These are phyloP conservation scores for Rhizomucor miehei DNA, from an alignment of 371 early-diverging fungal genomes.

Conservation along the genomic window DNA sequence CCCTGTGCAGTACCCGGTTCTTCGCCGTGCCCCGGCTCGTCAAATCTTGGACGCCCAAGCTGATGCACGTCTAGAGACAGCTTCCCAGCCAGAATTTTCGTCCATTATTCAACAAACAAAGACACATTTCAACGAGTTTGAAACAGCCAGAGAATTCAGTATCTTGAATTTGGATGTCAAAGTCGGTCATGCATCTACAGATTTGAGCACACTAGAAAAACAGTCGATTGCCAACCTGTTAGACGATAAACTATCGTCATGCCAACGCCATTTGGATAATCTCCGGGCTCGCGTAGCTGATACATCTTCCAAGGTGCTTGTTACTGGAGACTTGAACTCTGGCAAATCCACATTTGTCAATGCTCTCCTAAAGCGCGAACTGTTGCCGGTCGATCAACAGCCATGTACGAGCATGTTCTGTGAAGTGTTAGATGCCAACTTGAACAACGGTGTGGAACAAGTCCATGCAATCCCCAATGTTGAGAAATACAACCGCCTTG, in stretches of 20 bases:
- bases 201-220: conserved; percentile 52
- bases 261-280: conserved; percentile 73
- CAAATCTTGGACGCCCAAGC: conserved; percentile 16
- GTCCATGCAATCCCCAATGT: conserved; percentile 83
- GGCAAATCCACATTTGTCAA: conserved; percentile 97
- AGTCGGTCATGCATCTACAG: conserved; percentile 47
- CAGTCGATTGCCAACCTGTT: conserved; percentile 68
- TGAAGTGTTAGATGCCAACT: conserved; percentile 86
- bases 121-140: not conserved
- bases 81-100: not conserved
- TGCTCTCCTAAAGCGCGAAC: conserved; percentile 81
- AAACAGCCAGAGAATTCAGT: conserved; percentile 21
- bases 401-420: conserved; percentile 94
- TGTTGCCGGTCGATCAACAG: conserved; percentile 94
- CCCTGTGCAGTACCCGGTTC: conserved; percentile 26
- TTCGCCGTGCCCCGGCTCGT: conserved; percentile 16
- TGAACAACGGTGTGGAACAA: conserved; percentile 82
- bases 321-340: conserved; percentile 96
- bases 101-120: not conserved
- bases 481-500: conserved; percentile 60
- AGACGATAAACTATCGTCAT: conserved; percentile 62
- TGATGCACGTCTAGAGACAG: not conserved
- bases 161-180: conserved; percentile 70
- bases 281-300: conserved; percentile 82
- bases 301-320: conserved; percentile 87